Base-by-base conservation (phyloP, 2,329 filamentous ascomycete genomes). In the Diplodia seriata region DNA sequence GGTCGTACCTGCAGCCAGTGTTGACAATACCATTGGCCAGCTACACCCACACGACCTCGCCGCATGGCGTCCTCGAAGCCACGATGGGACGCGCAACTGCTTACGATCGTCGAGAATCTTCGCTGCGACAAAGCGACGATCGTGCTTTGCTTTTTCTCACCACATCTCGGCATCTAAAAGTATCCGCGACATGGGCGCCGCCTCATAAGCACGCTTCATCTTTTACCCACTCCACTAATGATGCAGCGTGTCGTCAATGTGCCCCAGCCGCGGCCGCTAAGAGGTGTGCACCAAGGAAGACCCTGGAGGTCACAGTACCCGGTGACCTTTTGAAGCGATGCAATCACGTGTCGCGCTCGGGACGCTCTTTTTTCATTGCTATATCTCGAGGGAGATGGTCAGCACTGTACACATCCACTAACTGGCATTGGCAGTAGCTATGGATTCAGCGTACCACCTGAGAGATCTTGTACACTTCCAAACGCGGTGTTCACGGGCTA, bases 401-500 rank as follows among this genome's bases (percentile, higher is more conserved):
- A 36, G 33, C 33, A 3, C 33, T 3, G 9, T 2, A 11, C 33
- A 36, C 7, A 9, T 14, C 33, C 33, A 36, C 9, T 36, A 11
- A 3, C 33, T 36, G 9, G 11, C 11, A 36, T 36, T 12, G 33
- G 33, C 33, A 36, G 33, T 8, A 31, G 31, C 4, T 4, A 31
- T 4, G 8, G 31, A 31, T 36, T 6, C 31, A 33, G 31, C 9
- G 31, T 33, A 33, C 23, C 23, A 23, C 23, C 23, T 23, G 5
- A 2, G 9, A 33, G 5, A 33, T 4, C 9, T 4, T 33, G 6
- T 4, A 4, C 7, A 11, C 33, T 36, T 12, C 33, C 8, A 11
- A 9, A 7, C 11, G 1, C 1, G 7, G 11, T 12, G 1, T 9
- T 9, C 33, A 12, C 33, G 2, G 1, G 2, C 11, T 1, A 11